Conservation (phyloP, 176 grass and related monocot genomes). For the Typha latifolia region DNA sequence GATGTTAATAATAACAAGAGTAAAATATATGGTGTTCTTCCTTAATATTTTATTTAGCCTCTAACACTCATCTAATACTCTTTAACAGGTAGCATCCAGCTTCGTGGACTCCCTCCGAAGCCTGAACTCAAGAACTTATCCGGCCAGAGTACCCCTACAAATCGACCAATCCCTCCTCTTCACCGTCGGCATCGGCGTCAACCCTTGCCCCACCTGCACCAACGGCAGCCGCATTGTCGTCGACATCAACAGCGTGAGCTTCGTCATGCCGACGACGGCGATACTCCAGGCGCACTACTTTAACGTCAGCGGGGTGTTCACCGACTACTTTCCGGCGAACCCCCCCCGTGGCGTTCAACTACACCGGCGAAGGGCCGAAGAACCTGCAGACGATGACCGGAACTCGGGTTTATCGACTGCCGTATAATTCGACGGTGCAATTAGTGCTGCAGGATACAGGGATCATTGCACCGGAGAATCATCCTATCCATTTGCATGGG, state of each 20-base stretch:
- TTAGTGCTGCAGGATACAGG: slow-evolving; percentile 64
- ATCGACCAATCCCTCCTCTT: slow-evolving; percentile 63
- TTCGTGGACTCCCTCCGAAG: slow-evolving; percentile 41
- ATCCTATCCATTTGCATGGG: slow-evolving; percentile 81
- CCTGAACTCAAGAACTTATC: slow-evolving; percentile 43
- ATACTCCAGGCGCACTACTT: slow-evolving; percentile 51
- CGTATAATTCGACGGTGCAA: slow-evolving; percentile 74
- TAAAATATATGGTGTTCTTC: no score
- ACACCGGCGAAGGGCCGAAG: slow-evolving; percentile 6
- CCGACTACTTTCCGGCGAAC: slow-evolving; percentile 56
- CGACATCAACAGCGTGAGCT: slow-evolving; percentile 86
- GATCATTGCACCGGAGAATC: slow-evolving; percentile 46
- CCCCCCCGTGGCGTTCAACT: slow-evolving; percentile 29
- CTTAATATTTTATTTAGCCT: no score
- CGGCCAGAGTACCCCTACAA: slow-evolving; percentile 35
- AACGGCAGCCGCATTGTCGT: slow-evolving; percentile 59
- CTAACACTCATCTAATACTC: background rate
- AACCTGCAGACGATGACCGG: slow-evolving; percentile 33
- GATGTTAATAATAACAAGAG: no score
- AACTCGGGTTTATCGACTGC: slow-evolving; percentile 37
- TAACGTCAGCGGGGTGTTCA: slow-evolving; percentile 40
- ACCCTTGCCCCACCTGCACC: slow-evolving; percentile 44
- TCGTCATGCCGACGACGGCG: slow-evolving; percentile 44
- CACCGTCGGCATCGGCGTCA: slow-evolving; percentile 58
- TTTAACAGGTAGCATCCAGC: slow-evolving; percentile 21